Evolutionary conservation across 2,329 filamentous ascomycete species (phyloP), one percentile per base, ranked within the genome.

Genomic region (Thielaviopsis euricoi): DNA sequence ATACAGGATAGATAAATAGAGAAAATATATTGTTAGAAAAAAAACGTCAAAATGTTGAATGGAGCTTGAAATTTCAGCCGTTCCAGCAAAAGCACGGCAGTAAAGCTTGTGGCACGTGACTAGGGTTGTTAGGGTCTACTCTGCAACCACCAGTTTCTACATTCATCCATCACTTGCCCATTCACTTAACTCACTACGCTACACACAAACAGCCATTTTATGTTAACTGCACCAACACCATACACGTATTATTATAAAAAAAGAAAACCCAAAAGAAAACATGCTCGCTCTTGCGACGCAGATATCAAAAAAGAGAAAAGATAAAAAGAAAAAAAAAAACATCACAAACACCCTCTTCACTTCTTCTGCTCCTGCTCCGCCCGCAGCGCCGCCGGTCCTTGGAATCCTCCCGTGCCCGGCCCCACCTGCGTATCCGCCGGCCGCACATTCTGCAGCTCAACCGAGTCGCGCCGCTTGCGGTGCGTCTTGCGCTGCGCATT

Each of bases 391-490:
- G 72, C 70, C 1, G 80, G 78, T 0, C 79, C 79, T 65, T 82
- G 74, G 63, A 83, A 82, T 10, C 29, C 29, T 10, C 29, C 29
- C 29, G 37, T 48, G 29, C 21, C 22, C 40, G 19, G n/a, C 15
- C 25, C 26, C 19, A 9, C 37, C 58, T 22, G 37, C 37, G 10
- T 15, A 43, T 43, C 37, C 37, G 55, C 58, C 13, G 58, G 58
- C 23, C 58, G 26, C 9, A 60, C 80, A 61, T 76, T 73, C 66
- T 88, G 82, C 84, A 95, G 85, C 69, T 94, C 88, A 65, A 91
- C 55, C 25, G 55, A 57, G 23, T 68, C 81, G 73, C 68, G 77
- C 67, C 68, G 77, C 67, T 65, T 66, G 9, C 68, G 64, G 57
- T 67, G 66, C 22, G 66, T 65, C 26, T 65, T 64, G 49, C 66